Percentiles rank a stretch among this genome's conserved stretches.
phyloP scores from a whole-genome alignment of 208 protist species.

The Leishmania arabica region DNA sequence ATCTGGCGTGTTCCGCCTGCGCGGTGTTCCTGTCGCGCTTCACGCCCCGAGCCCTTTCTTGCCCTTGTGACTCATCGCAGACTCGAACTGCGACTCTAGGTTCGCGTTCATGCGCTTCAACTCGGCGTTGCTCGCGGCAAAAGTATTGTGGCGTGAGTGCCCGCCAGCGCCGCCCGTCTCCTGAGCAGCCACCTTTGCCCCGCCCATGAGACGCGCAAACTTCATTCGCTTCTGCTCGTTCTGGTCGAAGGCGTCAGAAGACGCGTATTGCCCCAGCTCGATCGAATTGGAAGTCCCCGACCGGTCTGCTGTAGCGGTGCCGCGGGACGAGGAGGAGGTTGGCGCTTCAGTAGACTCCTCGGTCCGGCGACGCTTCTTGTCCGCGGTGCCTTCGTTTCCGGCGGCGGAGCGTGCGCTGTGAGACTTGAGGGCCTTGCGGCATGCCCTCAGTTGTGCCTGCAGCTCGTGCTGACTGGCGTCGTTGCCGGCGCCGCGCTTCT shows the following conservation, averaged over 20 bases:
- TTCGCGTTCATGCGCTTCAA: slow-evolving; percentile 64
- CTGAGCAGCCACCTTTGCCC: slow-evolving; percentile 38
- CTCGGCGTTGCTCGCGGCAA: slow-evolving; percentile 43
- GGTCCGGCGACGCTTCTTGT: slow-evolving; percentile 24
- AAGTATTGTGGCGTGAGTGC: slow-evolving; percentile 37
- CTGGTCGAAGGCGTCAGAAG: slow-evolving; percentile 50
- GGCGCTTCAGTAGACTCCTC: slow-evolving; percentile 4
- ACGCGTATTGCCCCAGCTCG: slow-evolving; percentile 77
- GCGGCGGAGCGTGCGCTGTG: slow-evolving; percentile 1
- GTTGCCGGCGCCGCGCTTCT: background rate
- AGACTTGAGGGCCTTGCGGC: slow-evolving; percentile 50
- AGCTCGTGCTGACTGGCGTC: slow-evolving; percentile 10
- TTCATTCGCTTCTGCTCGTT: slow-evolving; percentile 62
- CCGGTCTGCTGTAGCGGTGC: background rate
- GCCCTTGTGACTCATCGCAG: slow-evolving; percentile 53
- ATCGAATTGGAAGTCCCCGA: slow-evolving; percentile 13
- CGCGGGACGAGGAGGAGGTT: background rate
- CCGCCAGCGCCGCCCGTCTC: background rate
- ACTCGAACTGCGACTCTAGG: slow-evolving; percentile 69
- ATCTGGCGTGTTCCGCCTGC: background rate
- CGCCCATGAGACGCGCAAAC: slow-evolving; percentile 86
- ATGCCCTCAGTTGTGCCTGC: slow-evolving; percentile 33
- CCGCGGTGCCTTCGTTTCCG: background rate
- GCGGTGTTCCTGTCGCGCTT: background rate
- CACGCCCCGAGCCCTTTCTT: slow-evolving; percentile 83